Evolutionary conservation across 176 grass and related monocot genomes (phyloP).

Genomic region (Phoenix dactylifera): DNA sequence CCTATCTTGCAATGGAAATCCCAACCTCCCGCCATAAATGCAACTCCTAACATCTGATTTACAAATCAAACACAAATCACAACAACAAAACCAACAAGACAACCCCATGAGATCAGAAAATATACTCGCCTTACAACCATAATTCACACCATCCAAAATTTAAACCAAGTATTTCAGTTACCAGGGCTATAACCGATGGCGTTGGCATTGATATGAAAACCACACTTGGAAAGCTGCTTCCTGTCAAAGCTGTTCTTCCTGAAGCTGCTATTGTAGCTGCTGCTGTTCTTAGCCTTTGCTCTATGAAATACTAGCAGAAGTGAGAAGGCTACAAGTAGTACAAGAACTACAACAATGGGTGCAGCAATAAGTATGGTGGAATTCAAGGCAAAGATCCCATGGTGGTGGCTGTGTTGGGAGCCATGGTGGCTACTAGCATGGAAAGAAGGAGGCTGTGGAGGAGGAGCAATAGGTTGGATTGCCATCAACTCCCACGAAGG

Average conservation of each 20-base stretch:
- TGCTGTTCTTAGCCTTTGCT: constrained; percentile 21
- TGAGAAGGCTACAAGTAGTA: constrained; percentile 10
- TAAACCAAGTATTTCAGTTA: background rate
- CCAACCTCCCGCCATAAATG: constrained; percentile 64
- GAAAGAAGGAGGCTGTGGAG: constrained; percentile 7
- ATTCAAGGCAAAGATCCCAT: constrained; percentile 11
- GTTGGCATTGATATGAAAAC: constrained; percentile 4
- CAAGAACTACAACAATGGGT: constrained; percentile 17
- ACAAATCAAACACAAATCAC: background rate
- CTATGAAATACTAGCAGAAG: constrained; percentile 20
- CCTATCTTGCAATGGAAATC: constrained; percentile 39
- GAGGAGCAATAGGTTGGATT: constrained; percentile 8
- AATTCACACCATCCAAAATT: no score
- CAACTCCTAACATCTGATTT: constrained; percentile 37
- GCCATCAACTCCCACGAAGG: constrained; percentile 2
- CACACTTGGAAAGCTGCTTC: constrained; percentile 9
- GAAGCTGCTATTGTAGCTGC: constrained; percentile 24
- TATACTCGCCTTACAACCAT: background rate
- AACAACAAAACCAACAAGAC: background rate
- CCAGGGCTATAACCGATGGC: constrained; percentile 27
- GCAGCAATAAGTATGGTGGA: constrained; percentile 21
- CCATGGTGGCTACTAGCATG: background rate
- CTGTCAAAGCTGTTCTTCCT: constrained; percentile 19
- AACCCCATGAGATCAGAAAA: background rate
- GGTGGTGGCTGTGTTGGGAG: background rate